Percentiles rank a stretch among this genome's conserved stretches.
These are phyloP conservation scores for Euphorbia lathyris DNA, from an alignment of 345 rosid species.

Conservation along the genomic window DNA sequence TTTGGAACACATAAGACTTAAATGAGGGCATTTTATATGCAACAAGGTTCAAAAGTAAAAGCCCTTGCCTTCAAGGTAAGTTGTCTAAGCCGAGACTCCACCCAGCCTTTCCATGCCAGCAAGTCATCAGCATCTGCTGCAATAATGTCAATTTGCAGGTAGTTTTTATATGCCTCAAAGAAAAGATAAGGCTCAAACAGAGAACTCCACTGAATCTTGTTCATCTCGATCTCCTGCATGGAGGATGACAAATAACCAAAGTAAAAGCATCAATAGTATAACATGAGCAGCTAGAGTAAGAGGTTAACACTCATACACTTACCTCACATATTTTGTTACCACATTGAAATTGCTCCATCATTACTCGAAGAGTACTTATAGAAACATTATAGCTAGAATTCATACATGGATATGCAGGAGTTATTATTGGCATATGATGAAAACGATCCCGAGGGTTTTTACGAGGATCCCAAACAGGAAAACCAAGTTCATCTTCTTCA, in stretches of 20 bases:
- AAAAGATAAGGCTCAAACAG: conserved; percentile 62
- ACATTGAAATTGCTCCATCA: conserved; percentile 63
- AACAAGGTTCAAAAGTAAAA: conserved; percentile 10
- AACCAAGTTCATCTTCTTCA: conserved; percentile 62
- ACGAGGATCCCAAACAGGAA: conserved; percentile 70
- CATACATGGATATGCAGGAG: conserved; percentile 88
- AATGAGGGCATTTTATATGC: neutral
- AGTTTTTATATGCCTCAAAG: conserved; percentile 70
- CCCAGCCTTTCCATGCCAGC: conserved; percentile 78
- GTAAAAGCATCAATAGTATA: conserved; percentile 9
- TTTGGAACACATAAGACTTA: conserved; percentile 1
- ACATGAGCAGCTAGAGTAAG: conserved; percentile 1
- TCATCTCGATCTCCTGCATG: conserved; percentile 58
- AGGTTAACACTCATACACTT: conserved; percentile 6
- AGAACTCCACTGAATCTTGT: conserved; percentile 57
- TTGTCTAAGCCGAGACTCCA: conserved; percentile 71
- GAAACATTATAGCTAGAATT: conserved; percentile 80
- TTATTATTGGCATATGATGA: conserved; percentile 73
- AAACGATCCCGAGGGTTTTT: conserved; percentile 59
- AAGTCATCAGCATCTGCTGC: conserved; percentile 58
- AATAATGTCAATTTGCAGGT: conserved; percentile 63
- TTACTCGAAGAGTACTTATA: conserved; percentile 62
- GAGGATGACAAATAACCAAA: neutral
- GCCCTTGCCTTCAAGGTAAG: conserved; percentile 57
- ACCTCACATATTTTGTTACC: conserved; percentile 65